Base-by-base conservation (phyloP, 352 stramenopile genomes). In the Pythium volutum region DNA sequence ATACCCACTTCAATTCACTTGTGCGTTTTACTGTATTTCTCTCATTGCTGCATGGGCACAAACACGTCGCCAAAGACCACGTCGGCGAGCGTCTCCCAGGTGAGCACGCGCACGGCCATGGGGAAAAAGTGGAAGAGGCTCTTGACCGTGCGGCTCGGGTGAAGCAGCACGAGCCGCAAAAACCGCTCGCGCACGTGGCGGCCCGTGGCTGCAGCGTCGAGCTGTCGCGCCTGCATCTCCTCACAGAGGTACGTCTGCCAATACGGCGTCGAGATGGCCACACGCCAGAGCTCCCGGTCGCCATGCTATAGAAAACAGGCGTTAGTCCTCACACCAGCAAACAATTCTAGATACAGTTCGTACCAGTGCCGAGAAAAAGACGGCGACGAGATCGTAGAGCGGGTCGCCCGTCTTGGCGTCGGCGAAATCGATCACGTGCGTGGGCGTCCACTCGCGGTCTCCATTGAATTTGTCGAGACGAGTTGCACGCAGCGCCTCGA, bases 351-450 rank as follows among this genome's bases (percentile, higher is more conserved):
- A 20, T 20, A 33, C 36, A 12, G 2, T 14, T 65, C 81, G 58
- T 73, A 95, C 86, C 76, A 95, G 53, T 31, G 79, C 76, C 20
- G 82, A 76, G 60, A 93, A 91, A 58, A 93, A 87, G 25, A 95
- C 63, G 8, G 86, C 81, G 12, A 95, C 75, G 23, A 96, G 71
- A 51, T 96, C 88, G 62, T 91, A 96, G 15, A 96, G 51, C 50
- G 86, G 84, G 64, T 96, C 88, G 25, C 86, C 88, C 0, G 76
- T 89, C 77, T 94, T 94, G 61, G 79, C 71, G 62, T 96, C 88
- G 0, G 86, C 88, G 62, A 95, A 95, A 57, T 96, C 88, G 59
- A 96, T 93, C 56, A 96, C 80, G 10, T 77, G 77, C 12, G 62
- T 73, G 8, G 86, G 83, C 51, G 66, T 55, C 86, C 86, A 95